phyloP scores from a whole-genome alignment of 2,329 filamentous ascomycete species.

The Ambrosiella cleistominuta region DNA sequence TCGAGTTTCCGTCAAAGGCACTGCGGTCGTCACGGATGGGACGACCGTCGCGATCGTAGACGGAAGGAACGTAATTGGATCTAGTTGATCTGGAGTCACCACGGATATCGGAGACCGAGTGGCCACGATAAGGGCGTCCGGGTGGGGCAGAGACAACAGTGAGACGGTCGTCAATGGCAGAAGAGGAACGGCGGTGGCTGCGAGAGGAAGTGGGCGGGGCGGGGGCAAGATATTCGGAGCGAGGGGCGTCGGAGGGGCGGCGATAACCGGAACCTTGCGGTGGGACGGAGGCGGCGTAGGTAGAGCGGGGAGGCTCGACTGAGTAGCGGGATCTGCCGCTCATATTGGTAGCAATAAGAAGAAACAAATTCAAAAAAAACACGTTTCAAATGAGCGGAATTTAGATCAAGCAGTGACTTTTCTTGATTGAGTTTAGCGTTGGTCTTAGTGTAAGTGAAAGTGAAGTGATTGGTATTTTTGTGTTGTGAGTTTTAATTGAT shows the following conservation, averaged over 20 bases:
- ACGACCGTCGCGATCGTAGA: conserved; percentile 16
- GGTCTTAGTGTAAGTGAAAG: neutral
- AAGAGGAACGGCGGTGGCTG: conserved; percentile 14
- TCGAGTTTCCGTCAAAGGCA: conserved; percentile 29
- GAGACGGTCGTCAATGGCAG: conserved; percentile 3
- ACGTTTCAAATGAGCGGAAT: neutral
- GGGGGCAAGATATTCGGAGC: conserved; percentile 11
- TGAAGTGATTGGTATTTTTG: neutral
- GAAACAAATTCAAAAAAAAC: neutral
- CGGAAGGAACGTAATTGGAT: conserved; percentile 25
- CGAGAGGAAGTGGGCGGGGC: conserved; percentile 17
- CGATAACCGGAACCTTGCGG: conserved; percentile 1
- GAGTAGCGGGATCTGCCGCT: conserved; percentile 10
- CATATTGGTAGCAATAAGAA: conserved; percentile 2
- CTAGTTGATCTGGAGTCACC: conserved; percentile 17
- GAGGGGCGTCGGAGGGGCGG: conserved; percentile 6
- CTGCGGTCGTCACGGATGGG: conserved; percentile 20
- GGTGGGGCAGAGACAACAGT: conserved; percentile 9
- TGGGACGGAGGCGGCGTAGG: conserved; percentile 1
- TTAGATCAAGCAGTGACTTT: neutral
- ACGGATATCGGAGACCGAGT: conserved; percentile 12
- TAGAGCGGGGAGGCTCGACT: conserved; percentile 8
- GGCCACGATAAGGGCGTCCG: conserved; percentile 11
- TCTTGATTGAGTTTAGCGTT: neutral
- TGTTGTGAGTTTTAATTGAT: neutral